phyloP scores from a whole-genome alignment of 148 eudicot species.

The Rhododendron mucronatum region DNA sequence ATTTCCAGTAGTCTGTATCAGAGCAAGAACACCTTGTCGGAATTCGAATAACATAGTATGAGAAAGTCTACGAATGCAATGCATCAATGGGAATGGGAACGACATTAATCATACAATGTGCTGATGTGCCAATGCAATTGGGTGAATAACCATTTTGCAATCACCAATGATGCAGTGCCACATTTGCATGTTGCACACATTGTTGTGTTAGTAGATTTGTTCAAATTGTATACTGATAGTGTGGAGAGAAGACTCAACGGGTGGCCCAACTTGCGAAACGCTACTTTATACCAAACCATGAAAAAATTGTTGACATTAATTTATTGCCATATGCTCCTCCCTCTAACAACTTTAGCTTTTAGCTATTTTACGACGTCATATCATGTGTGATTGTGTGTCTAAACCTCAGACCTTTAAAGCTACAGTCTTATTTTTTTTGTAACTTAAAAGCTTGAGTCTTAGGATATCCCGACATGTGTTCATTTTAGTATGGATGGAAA shows the following conservation, averaged over 20 bases:
- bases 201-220: too few species aligned
- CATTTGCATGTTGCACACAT: background rate
- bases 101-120: too few species aligned
- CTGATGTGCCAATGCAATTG: background rate
- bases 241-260: background rate
- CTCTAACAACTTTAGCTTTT: too few species aligned
- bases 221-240: background rate
- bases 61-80: background rate
- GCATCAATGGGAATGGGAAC: background rate
- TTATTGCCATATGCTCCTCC: background rate
- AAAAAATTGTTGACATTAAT: background rate
- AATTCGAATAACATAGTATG: background rate
- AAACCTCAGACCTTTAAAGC: background rate
- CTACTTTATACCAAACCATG: background rate
- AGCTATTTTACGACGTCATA: too few species aligned
- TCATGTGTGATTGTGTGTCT: background rate
- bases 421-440: too few species aligned
- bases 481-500: background rate
- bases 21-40: background rate
- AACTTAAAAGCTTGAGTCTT: background rate
- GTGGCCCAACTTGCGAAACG: background rate
- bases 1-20: background rate
- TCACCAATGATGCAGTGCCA: background rate
- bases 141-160: background rate
- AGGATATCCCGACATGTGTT: too few species aligned